Conservation (phyloP, 306 rosid species). For the Pterocarpus macrocarpus region DNA sequence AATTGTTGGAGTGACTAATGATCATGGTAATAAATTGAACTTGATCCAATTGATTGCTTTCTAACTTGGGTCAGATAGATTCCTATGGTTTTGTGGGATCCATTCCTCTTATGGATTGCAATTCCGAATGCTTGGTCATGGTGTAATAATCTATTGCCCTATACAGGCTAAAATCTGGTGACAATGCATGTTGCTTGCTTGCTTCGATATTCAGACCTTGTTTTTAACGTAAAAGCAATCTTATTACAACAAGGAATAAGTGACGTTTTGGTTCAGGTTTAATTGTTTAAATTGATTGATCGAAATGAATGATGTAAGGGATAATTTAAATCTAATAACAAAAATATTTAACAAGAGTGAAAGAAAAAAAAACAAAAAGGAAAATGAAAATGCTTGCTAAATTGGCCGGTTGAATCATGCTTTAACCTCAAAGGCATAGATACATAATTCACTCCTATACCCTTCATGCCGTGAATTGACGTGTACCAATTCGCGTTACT, state of each 20-base stretch:
- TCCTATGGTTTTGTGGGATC: not conserved
- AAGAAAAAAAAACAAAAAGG: too few species aligned
- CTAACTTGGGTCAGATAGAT: not conserved
- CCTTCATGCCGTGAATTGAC: too few species aligned
- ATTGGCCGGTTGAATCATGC: too few species aligned
- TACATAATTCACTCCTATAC: too few species aligned
- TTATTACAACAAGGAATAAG: not conserved
- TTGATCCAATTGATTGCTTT: not conserved
- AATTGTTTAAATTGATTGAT: not conserved
- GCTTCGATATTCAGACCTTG: not conserved
- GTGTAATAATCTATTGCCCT: not conserved
- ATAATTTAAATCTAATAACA: not conserved
- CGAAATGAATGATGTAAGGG: not conserved
- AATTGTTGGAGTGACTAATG: not conserved
- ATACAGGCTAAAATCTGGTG: not conserved
- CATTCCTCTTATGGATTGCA: not conserved
- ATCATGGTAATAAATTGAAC: not conserved
- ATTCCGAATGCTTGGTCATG: not conserved
- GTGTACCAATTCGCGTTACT: too few species aligned
- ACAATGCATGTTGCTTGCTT: slow-evolving; percentile 4
- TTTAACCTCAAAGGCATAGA: too few species aligned
- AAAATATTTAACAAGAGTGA: too few species aligned
- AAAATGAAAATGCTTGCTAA: too few species aligned
- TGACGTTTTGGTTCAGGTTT: not conserved
- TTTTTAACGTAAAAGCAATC: not conserved